Evolutionary conservation across 495 filamentous ascomycete genomes (phyloP).

Genomic region (Penicillium crystallinum): DNA sequence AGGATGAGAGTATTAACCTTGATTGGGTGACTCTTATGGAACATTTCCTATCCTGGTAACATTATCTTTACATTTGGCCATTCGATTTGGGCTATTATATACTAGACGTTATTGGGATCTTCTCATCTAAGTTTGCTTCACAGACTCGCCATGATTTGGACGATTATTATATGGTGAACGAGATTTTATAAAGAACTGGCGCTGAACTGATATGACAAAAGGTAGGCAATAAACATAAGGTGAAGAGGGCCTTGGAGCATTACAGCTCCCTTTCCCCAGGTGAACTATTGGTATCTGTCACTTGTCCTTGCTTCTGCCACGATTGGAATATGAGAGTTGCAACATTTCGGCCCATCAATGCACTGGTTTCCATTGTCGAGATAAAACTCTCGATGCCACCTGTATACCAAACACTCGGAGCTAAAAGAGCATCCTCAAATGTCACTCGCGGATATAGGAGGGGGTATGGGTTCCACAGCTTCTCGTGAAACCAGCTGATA

Average conservation of each 20-base stretch:
- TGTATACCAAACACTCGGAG: slow-evolving; percentile 72
- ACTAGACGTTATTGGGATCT: slow-evolving; percentile 71
- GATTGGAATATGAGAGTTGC: slow-evolving; percentile 70
- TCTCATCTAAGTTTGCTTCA: slow-evolving; percentile 76
- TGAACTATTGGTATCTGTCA: neutral
- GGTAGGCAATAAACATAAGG: too few relatives aligned
- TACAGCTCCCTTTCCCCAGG: neutral
- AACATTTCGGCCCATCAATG: slow-evolving; percentile 92
- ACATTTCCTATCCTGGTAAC: slow-evolving; percentile 62
- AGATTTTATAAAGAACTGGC: too few relatives aligned
- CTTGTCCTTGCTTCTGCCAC: slow-evolving; percentile 33
- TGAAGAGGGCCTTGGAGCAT: neutral
- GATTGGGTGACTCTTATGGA: slow-evolving; percentile 79
- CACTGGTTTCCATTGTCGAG: slow-evolving; percentile 96
- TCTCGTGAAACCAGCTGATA: slow-evolving; percentile 74
- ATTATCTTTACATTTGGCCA: neutral
- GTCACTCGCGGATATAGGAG: slow-evolving; percentile 75
- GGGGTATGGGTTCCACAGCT: slow-evolving; percentile 80
- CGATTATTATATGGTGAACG: too few relatives aligned
- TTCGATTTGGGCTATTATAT: slow-evolving; percentile 12
- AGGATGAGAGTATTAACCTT: too few relatives aligned
- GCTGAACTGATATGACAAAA: too few relatives aligned
- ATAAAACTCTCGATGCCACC: slow-evolving; percentile 93
- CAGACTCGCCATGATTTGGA: too few relatives aligned
- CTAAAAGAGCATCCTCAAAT: slow-evolving; percentile 76